These are phyloP conservation scores for Aspergillus baeticus DNA, from an alignment of 495 filamentous ascomycete species.

Conservation along the genomic window DNA sequence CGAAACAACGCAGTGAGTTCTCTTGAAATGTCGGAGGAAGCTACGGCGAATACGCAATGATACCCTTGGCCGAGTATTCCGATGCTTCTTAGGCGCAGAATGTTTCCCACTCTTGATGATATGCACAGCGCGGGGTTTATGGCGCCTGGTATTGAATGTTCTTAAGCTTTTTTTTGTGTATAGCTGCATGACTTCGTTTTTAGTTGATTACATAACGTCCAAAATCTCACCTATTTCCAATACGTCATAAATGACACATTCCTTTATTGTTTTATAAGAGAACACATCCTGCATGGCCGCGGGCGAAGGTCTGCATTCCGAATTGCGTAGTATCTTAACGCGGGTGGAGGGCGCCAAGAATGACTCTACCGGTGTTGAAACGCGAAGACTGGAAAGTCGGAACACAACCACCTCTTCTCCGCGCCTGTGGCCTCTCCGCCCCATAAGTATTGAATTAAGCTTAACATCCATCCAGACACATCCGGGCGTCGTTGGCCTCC, in stretches of 20 bases:
- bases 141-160: conserved; percentile 37
- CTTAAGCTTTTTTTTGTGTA: conserved; percentile 18
- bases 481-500: neutral
- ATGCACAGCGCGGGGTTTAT: conserved; percentile 48
- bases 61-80: conserved; percentile 4
- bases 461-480: neutral
- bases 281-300: neutral
- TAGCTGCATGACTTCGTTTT: conserved; percentile 23
- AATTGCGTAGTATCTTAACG: conserved; percentile 7
- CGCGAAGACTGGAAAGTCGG: conserved; percentile 2
- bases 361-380: conserved; percentile 18
- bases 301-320: neutral
- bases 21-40: conserved; percentile 2
- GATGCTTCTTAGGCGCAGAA: conserved; percentile 5
- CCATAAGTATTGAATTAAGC: neutral
- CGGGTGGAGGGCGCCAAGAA: conserved; percentile 20
- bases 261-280: conserved; percentile 7
- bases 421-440: conserved; percentile 10
- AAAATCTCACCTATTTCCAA: conserved; percentile 1
- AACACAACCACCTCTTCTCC: conserved; percentile 4
- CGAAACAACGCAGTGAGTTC: conserved; percentile 6
- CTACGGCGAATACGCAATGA: neutral
- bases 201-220: conserved; percentile 17
- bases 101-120: conserved; percentile 27
- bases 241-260: conserved; percentile 7